Conservation (phyloP, 257 asterid genomes). For the Plantago elongata region DNA sequence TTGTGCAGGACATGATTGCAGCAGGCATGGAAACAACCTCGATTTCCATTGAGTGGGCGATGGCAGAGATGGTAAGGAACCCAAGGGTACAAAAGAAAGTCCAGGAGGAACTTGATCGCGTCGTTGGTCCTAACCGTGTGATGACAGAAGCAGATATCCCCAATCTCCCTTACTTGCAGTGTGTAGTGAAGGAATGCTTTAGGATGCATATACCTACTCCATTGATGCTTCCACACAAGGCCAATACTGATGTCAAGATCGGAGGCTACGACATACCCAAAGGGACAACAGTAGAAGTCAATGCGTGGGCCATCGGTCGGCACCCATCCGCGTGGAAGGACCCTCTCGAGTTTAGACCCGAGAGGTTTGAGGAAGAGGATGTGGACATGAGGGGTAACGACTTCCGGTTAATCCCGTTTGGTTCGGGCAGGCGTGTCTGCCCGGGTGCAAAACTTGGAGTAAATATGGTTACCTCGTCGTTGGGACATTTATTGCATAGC, state of each 20-base stretch:
- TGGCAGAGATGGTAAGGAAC: slow-evolving; percentile 73
- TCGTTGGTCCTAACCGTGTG: slow-evolving; percentile 46
- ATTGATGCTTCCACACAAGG: slow-evolving; percentile 74
- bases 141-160: slow-evolving; percentile 64
- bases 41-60: slow-evolving; percentile 71
- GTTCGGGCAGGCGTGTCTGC: slow-evolving; percentile 78
- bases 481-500: slow-evolving; percentile 74
- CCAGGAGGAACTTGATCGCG: slow-evolving; percentile 71
- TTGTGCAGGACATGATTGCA: slow-evolving; percentile 71
- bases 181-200: slow-evolving; percentile 59
- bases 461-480: slow-evolving; percentile 50
- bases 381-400: slow-evolving; percentile 84
- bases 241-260: slow-evolving; percentile 49
- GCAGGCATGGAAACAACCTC: slow-evolving; percentile 91
- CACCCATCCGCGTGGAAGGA: slow-evolving; percentile 66
- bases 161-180: slow-evolving; percentile 61
- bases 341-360: slow-evolving; percentile 74
- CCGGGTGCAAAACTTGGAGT: slow-evolving; percentile 79
- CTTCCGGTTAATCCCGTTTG: slow-evolving; percentile 65
- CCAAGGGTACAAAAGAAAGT: slow-evolving; percentile 80
- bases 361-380: slow-evolving; percentile 70
- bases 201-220: slow-evolving; percentile 87
- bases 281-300: slow-evolving; percentile 68
- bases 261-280: slow-evolving; percentile 78
- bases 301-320: slow-evolving; percentile 77